Base-by-base conservation (phyloP, 768 basidiomycete species). In the Holtermannia corniformis region DNA sequence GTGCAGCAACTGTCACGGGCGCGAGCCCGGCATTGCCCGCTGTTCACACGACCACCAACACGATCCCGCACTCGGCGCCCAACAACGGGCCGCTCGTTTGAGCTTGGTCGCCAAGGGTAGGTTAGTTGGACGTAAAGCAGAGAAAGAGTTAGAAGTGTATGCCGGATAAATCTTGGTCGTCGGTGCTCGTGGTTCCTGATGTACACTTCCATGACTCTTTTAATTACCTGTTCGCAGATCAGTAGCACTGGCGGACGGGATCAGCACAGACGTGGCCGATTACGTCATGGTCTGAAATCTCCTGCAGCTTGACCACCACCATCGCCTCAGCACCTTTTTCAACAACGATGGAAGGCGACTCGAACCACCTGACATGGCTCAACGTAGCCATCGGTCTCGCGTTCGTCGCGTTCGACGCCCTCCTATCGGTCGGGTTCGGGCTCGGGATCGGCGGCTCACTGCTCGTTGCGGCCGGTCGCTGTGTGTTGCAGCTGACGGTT, bases 361-460 rank as follows among this genome's bases (percentile, higher is more conserved):
- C 32, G 7, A 37, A 37, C 14, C 4, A 75, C 51, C 71, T 90
- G 44, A 75, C 73, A 28, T 89, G 84, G 84, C 54, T 70, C n/a
- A 87, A 90, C 64, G 85, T 92, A 50, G 79, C 75, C 24, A 76
- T 90, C 52, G 86, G 81, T 0, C 78, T 90, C 62, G 71, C 78
- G 2, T 91, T 92, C 70, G 80, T 92, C 64, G 64, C 81, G 37
- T 79, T 90, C 65, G 80, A 88, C 73, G 79, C 83, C 4, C 55
- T 80, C 21, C 56, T 89, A 4, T 89, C 88, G 1, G 73, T 76
- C 4, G 58, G 76, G 0, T 78, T 88, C 54, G 76, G 81, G 3
- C 79, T 92, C 19, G 85, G 81, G 2, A 76, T 90, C 42, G 85
- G 83, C 0, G 68, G 76, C 0, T 82, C 82, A 4, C 78, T 92